Conservation (phyloP, 352 stramenopile species). For the Phytopythium chamaehyphon region DNA sequence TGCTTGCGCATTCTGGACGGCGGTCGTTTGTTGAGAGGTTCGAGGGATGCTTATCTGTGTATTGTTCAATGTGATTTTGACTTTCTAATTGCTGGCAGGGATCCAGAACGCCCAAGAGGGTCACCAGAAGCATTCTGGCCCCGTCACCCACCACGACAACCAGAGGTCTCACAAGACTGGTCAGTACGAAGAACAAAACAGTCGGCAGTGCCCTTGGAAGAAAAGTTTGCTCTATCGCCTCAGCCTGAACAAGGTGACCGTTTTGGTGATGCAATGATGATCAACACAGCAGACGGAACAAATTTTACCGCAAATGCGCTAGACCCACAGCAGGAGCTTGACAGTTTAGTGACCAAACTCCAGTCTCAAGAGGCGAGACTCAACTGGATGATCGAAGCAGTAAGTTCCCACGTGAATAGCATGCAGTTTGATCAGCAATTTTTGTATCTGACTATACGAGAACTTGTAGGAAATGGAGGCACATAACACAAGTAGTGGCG, state of each 20-base stretch:
- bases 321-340: conserved; percentile 26
- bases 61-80: neutral
- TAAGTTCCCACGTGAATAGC: conserved; percentile 11
- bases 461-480: conserved; percentile 57
- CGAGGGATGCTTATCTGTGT: neutral
- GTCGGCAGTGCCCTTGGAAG: too few species aligned
- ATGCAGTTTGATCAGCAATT: neutral
- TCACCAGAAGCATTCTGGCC: too few species aligned
- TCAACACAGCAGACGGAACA: conserved; percentile 4
- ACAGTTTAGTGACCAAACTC: conserved; percentile 38
- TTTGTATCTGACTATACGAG: conserved; percentile 1
- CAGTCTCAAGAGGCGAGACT: conserved; percentile 57
- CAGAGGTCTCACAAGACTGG: too few species aligned
- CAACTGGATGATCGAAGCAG: conserved; percentile 71
- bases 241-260: too few species aligned
- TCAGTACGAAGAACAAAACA: too few species aligned
- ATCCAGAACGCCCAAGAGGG: too few species aligned
- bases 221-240: too few species aligned
- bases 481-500: conserved; percentile 33
- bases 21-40: conserved; percentile 45
- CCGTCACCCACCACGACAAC: too few species aligned
- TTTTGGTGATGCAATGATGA: neutral
- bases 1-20: conserved; percentile 49
- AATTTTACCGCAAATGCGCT: conserved; percentile 8
- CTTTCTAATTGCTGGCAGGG: neutral